Evolutionary conservation across 2,329 filamentous ascomycete species (phyloP).

Genomic region (Nothophaeocryptopus gaeumannii): DNA sequence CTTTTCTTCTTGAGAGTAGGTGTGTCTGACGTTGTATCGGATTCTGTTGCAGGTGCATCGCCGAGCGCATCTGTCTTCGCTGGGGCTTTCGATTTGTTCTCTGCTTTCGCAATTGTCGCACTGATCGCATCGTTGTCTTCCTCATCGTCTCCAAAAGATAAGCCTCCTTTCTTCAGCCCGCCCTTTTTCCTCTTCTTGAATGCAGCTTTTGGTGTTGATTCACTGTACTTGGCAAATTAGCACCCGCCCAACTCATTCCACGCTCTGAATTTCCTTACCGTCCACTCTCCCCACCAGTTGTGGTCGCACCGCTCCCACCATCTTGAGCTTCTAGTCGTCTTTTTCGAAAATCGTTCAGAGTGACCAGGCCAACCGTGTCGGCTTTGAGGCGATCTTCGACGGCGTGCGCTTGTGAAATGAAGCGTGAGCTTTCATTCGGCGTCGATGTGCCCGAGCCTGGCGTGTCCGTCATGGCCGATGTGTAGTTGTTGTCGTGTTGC

Average conservation of each 20-base stretch:
- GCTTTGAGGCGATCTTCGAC: slow-evolving; percentile 80
- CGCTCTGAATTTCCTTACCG: slow-evolving; percentile 50
- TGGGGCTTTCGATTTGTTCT: background rate
- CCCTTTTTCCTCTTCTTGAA: slow-evolving; percentile 58
- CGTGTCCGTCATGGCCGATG: slow-evolving; percentile 18
- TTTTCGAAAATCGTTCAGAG: slow-evolving; percentile 92
- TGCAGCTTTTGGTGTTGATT: slow-evolving; percentile 47
- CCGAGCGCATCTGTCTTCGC: slow-evolving; percentile 2
- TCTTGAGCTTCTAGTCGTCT: slow-evolving; percentile 84
- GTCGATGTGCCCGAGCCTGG: slow-evolving; percentile 23
- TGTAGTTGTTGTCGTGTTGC: background rate
- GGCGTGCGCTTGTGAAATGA: slow-evolving; percentile 71
- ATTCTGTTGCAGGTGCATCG: slow-evolving; percentile 16
- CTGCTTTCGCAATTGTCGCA: slow-evolving; percentile 2
- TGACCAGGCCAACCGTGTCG: slow-evolving; percentile 85
- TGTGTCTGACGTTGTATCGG: slow-evolving; percentile 6
- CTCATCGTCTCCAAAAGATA: slow-evolving; percentile 72
- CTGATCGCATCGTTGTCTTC: slow-evolving; percentile 34
- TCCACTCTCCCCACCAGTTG: slow-evolving; percentile 47
- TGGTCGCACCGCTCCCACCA: slow-evolving; percentile 53
- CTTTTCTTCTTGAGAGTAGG: slow-evolving; percentile 38
- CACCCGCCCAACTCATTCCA: slow-evolving; percentile 17
- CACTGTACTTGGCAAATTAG: slow-evolving; percentile 60
- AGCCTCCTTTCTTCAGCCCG: slow-evolving; percentile 53
- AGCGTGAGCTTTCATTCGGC: slow-evolving; percentile 48